phyloP scores from a whole-genome alignment of 2,329 filamentous ascomycete species.

The Aspergillus thermomutatus region DNA sequence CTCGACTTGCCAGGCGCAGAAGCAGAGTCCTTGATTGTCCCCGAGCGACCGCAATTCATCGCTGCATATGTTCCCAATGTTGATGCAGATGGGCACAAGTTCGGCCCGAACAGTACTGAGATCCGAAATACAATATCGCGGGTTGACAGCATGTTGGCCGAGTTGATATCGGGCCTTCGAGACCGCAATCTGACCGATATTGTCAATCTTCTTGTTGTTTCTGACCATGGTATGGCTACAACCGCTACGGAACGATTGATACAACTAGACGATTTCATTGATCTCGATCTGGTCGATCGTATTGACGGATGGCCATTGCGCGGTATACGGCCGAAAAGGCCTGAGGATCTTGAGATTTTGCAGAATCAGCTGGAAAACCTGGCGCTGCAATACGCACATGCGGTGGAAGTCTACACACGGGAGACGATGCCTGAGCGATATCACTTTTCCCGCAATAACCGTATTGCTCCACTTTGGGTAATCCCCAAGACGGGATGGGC shows the following conservation, averaged over 20 bases:
- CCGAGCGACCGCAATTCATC: conserved; percentile 80
- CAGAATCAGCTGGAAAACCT: conserved; percentile 59
- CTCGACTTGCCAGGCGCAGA: conserved; percentile 77
- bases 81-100: conserved; percentile 80
- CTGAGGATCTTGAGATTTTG: conserved; percentile 62
- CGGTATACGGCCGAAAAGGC: conserved; percentile 76
- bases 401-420: conserved; percentile 82
- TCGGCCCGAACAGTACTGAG: conserved; percentile 92
- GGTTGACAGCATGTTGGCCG: conserved; percentile 80
- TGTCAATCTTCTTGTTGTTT: conserved; percentile 93
- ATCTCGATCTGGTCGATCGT: conserved; percentile 72
- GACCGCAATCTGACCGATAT: conserved; percentile 80
- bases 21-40: conserved; percentile 47
- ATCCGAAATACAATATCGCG: conserved; percentile 71
- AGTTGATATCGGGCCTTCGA: conserved; percentile 72
- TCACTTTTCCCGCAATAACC: conserved; percentile 81
- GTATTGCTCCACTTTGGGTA: conserved; percentile 94
- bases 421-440: conserved; percentile 88
- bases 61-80: conserved; percentile 94
- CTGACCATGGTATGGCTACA: conserved; percentile 97
- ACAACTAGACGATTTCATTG: conserved; percentile 85
- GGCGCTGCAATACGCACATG: conserved; percentile 54
- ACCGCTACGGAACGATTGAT: conserved; percentile 77
- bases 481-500: conserved; percentile 91
- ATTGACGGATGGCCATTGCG: conserved; percentile 93